These are phyloP conservation scores for Suillus hirtellus DNA, from an alignment of 768 basidiomycete species.

Conservation along the genomic window DNA sequence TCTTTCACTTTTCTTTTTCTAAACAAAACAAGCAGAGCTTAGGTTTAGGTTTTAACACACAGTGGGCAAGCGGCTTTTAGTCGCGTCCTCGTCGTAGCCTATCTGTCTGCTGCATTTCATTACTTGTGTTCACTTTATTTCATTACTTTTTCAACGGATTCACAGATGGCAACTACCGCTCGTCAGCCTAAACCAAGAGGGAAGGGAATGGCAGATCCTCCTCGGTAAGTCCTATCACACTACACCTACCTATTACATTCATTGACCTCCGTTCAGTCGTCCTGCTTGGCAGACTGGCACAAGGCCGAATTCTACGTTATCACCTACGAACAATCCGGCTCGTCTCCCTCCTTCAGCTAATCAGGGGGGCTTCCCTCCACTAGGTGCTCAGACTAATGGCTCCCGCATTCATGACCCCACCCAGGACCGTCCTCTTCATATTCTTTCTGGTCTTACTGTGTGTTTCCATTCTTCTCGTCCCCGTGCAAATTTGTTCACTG, in stretches of 20 bases:
- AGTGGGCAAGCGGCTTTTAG: conserved; percentile 24
- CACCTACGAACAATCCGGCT: conserved; percentile 44
- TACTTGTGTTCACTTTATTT: conserved; percentile 29
- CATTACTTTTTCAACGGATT: conserved; percentile 29
- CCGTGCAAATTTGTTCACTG: conserved; percentile 19
- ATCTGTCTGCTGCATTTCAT: conserved; percentile 37
- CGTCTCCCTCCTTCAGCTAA: conserved; percentile 41
- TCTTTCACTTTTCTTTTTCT: conserved; percentile 17
- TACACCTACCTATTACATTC: conserved; percentile 11
- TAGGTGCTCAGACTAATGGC: conserved; percentile 48
- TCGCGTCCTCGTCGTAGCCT: conserved; percentile 34
- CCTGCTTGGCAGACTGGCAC: conserved; percentile 62
- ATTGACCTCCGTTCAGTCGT: conserved; percentile 32
- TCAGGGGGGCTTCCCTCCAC: conserved; percentile 45
- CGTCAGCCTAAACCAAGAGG: conserved; percentile 64
- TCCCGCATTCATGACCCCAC: conserved; percentile 43
- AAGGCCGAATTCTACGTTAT: conserved; percentile 72
- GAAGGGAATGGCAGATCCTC: conserved; percentile 61
- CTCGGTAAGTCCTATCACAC: conserved; percentile 45
- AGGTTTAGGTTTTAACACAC: conserved; percentile 12
- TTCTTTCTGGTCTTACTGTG: conserved; percentile 71
- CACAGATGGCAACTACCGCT: conserved; percentile 60
- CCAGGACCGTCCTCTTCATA: conserved; percentile 62
- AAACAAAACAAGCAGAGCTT: conserved; percentile 20
- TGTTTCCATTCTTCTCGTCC: conserved; percentile 32